phyloP scores from a whole-genome alignment of 2,329 filamentous ascomycete genomes.

The Colletotrichum salicis region DNA sequence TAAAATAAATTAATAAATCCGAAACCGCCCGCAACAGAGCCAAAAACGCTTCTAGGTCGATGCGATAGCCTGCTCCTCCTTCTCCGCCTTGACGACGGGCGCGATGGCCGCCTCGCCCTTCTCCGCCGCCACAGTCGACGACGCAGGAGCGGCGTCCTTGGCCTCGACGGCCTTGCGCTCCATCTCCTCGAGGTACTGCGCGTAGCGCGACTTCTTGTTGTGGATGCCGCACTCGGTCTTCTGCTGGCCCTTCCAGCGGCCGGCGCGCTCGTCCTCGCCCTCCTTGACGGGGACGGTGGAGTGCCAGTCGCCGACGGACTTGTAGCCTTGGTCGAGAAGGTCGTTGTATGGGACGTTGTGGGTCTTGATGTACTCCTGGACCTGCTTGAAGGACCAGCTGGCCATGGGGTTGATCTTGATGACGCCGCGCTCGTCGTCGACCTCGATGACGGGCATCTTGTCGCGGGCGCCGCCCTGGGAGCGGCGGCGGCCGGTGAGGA shows the following conservation, averaged over 20 bases:
- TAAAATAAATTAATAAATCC: background rate
- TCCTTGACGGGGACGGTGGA: conserved; percentile 90
- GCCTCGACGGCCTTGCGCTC: conserved; percentile 73
- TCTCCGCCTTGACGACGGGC: conserved; percentile 36
- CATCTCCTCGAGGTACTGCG: conserved; percentile 81
- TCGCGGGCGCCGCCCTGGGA: conserved; percentile 95
- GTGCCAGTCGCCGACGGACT: conserved; percentile 98
- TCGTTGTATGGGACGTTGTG: conserved; percentile 94
- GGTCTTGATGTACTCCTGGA: conserved; percentile 86
- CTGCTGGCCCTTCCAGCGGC: conserved; percentile 93
- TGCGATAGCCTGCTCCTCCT: conserved; percentile 26
- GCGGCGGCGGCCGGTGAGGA: conserved; percentile 89
- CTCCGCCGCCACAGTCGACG: conserved; percentile 35
- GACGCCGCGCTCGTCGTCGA: conserved; percentile 86
- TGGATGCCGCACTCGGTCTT: conserved; percentile 99
- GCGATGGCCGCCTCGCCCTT: conserved; percentile 35
- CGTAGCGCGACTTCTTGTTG: conserved; percentile 95
- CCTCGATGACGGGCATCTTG: conserved; percentile 88
- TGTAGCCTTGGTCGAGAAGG: conserved; percentile 93
- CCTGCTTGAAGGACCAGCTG: conserved; percentile 92
- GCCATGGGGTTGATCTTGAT: conserved; percentile 98
- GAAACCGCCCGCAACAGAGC: background rate
- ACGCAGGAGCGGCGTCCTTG: conserved; percentile 42
- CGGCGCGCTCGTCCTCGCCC: conserved; percentile 94
- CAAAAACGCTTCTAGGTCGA: conserved; percentile 1